Conservation (phyloP, 495 filamentous ascomycete species). For the Penicillium subrubescens region DNA sequence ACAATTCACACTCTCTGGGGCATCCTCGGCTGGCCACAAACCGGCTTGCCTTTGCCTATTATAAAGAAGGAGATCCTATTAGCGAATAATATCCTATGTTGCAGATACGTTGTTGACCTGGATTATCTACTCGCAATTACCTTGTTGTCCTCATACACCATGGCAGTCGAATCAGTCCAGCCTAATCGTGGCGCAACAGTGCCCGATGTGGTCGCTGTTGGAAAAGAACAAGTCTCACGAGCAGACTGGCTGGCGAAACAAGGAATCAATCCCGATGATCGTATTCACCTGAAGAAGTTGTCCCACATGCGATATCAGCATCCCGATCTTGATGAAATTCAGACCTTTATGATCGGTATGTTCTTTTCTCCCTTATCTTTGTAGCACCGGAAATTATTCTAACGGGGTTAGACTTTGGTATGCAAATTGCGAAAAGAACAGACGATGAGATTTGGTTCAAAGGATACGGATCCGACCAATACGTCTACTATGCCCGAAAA, state of each 20-base stretch:
- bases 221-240: conserved; percentile 22
- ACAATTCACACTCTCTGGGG: background rate
- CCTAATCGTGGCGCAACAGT: conserved; percentile 36
- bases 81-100: background rate
- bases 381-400: background rate
- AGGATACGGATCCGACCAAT: conserved; percentile 61
- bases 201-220: conserved; percentile 35
- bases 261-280: conserved; percentile 33
- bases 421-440: conserved; percentile 43
- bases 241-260: conserved; percentile 34
- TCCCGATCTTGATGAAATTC: conserved; percentile 41
- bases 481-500: conserved; percentile 52
- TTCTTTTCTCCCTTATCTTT: background rate
- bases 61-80: background rate
- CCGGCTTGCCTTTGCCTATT: background rate
- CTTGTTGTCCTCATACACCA: background rate
- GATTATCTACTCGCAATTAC: background rate
- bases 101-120: background rate
- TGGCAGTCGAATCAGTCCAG: background rate
- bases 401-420: conserved; percentile 53
- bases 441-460: conserved; percentile 57
- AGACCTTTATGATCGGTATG: conserved; percentile 36
- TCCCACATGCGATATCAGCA: conserved; percentile 52
- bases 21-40: background rate
- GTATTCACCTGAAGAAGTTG: conserved; percentile 38